Evolutionary conservation across 2,329 filamentous ascomycete species (phyloP), one percentile per base, ranked within the genome.

Genomic region (Aspergillus ibericus): DNA sequence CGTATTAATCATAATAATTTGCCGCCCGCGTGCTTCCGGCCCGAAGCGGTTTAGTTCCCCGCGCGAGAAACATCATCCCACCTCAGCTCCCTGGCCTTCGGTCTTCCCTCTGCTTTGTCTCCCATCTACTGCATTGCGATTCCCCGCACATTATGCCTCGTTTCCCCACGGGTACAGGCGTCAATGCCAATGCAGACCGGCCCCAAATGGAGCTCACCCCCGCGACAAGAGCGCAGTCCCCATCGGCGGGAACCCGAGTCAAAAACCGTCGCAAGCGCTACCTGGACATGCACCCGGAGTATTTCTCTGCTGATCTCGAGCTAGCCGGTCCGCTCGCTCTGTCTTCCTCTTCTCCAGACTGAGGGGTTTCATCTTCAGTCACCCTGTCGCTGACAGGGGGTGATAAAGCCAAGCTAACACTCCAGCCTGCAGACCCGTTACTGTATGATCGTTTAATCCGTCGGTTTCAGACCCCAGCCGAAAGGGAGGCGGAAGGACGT

Each of bases 251-350:
- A 2, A 83, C 91, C 51, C 79, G 81, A 34, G 77, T 85, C 25
- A 91, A 90, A 75, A 96, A 96, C 75, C 83, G 92, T 52, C 85
- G 92, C 13, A 88, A 90, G 64, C 86, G 88, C 67, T 96, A 92
- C 70, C 81, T 96, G 22, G 84, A 88, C 60, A 79, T 84, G 4
- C 84, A 93, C 70, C 87, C 88, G 2, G 83, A 85, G 55, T 96
- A 96, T 77, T 89, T 93, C 71, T 76, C 77, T 75, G 77, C 82
- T 48, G 81, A 82, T 55, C 83, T 88, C 59, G 86, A 88, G 74
- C 81, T 88, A 65, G 85, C 83, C 72, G 83, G 82, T 84, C 70
- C 70, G 74, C 73, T 68, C 68, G 68, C 67, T 70, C 68, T 72
- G 57, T 68, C 64, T 63, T 66, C 49, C 62, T 63, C 64, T 58